Evolutionary conservation across 2,329 filamentous ascomycete genomes (phyloP).

Genomic region (Lithohypha guttulata): DNA sequence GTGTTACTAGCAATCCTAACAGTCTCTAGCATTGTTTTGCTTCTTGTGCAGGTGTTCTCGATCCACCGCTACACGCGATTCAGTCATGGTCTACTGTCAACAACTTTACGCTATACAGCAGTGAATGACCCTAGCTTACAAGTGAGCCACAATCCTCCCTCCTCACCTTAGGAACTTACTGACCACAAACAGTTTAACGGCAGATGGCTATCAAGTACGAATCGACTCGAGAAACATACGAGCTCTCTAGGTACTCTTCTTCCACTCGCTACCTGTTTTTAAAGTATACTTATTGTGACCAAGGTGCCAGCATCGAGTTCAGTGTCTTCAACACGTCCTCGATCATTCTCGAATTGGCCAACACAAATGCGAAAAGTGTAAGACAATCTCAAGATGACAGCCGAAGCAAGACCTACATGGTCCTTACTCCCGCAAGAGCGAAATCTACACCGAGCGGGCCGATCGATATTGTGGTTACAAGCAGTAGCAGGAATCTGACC

Average conservation of each 20-base stretch:
- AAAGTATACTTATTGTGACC: constrained; percentile 1
- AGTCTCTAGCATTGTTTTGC: no score
- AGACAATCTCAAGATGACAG: neutral
- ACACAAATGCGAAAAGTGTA: neutral
- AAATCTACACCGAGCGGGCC: neutral
- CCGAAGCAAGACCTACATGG: neutral
- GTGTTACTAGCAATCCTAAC: no score
- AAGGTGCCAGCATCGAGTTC: constrained; percentile 16
- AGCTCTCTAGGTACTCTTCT: constrained; percentile 11
- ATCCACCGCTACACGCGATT: no score
- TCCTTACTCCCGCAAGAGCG: neutral
- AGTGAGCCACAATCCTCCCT: no score
- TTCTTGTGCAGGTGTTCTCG: no score
- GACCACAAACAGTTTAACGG: constrained; percentile 11
- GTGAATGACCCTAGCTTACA: no score
- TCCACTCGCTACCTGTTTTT: neutral
- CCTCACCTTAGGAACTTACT: no score
- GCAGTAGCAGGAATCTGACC: constrained; percentile 1
- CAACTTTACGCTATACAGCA: no score
- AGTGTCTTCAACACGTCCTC: constrained; percentile 12
- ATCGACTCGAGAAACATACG: constrained; percentile 11
- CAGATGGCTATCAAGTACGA: constrained; percentile 11
- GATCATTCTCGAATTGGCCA: constrained; percentile 9
- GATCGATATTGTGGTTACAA: constrained; percentile 11
- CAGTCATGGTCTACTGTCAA: no score